Conservation (phyloP, 208 protist genomes). For the Crithidia bombi region DNA sequence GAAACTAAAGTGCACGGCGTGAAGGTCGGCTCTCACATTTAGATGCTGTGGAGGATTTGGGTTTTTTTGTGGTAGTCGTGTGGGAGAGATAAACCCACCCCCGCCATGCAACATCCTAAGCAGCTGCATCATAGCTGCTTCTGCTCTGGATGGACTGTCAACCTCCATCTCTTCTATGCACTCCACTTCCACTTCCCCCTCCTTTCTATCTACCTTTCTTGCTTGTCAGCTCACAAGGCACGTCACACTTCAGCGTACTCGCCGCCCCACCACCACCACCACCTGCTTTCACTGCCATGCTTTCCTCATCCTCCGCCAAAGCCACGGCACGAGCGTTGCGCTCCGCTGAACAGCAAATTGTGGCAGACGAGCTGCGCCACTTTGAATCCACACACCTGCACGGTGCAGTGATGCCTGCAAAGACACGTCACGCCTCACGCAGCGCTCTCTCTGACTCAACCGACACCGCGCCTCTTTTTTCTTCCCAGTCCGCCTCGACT, state of each 20-base stretch:
- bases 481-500: background rate
- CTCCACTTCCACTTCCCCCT: background rate
- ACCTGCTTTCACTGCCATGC: background rate
- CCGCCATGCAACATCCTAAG: no score
- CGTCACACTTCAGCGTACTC: conserved; percentile 6
- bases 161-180: no score
- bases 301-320: background rate
- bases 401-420: background rate
- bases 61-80: no score
- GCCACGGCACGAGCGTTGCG: background rate
- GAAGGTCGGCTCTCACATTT: no score
- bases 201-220: background rate
- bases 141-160: no score
- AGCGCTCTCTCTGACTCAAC: conserved; percentile 27
- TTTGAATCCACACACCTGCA: conserved; percentile 22
- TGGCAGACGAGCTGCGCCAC: conserved; percentile 22
- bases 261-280: no score
- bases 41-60: no score
- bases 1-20: no score
- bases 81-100: no score
- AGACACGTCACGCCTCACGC: background rate
- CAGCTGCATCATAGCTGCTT: no score
- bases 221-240: background rate
- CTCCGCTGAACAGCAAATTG: conserved; percentile 12
- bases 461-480: background rate